Evolutionary conservation across 2,329 filamentous ascomycete species (phyloP), one percentile per base, ranked within the genome.

Genomic region (Neofusicoccum umdonicola): DNA sequence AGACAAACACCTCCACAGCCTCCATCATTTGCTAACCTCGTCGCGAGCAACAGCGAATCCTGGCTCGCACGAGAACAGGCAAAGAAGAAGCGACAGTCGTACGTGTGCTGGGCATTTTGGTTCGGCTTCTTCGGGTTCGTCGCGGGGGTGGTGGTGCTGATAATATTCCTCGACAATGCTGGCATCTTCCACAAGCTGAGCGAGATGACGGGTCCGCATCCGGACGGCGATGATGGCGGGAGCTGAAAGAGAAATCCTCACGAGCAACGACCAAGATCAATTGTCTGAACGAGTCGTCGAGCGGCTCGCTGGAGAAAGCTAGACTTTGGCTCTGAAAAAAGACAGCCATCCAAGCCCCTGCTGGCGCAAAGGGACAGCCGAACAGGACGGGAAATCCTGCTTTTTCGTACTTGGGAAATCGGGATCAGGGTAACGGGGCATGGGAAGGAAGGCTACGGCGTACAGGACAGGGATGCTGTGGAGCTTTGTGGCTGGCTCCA

Each of bases 41-140:
- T 31, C n/a, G 15, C 56, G 8, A 27, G 9, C 5, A 19, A 66
- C 67, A 86, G 84, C 65, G 76, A 83, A 68, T 80, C 79, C 60
- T 87, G 85, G 85, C 83, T 87, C 37, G 78, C 77, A 41, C 76
- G 76, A 6, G 80, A 87, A 73, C 75, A 77, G 15, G 73, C 73
- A 56, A 87, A 87, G 69, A 76, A 77, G 63, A 70, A 73, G 4
- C 80, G 79, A 52, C 78, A 81, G 9, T 79, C 79, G 22, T 79
- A 79, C 60, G 77, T 86, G 60, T 83, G 81, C 69, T 82, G 77
- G 74, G 66, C 69, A 13, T 83, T 83, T 70, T 83, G 81, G 81
- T 65, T 80, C 2, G 68, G 69, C n/a, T 74, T 83, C 57, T 68
- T 80, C n/a, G 73, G 78, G 2, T 62, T 85, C 9, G 74, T 83